Evolutionary conservation across 1,139 yeast species (phyloP), one percentile per base, ranked within the genome.

Genomic region (Blastobotrys apis): DNA sequence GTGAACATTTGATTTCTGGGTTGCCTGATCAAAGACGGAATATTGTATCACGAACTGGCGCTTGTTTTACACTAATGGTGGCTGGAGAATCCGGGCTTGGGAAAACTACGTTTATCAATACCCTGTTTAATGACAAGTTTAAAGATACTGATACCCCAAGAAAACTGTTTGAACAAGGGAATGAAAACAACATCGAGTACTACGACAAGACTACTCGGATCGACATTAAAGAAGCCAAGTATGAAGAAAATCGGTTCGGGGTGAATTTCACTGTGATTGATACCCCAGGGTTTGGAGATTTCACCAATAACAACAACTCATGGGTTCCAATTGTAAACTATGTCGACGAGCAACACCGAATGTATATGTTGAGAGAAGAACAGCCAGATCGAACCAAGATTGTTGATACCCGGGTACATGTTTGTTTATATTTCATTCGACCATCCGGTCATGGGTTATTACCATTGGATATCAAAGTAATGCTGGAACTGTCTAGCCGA

Each of bases 71-170:
- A 35, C 56, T 88, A 53, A 85, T 88, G 95, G 84, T 87, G 22
- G 88, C 87, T 33, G 97, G 97, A 55, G 96, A 87, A 66, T 80
- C 90, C 44, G 96, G 96, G 4, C 70, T 87, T 42, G 97, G 49
- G 32, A 65, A 88, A 64, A 82, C 95, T 13, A 87, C 97, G 0
- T 86, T 87, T 54, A 73, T 88, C 63, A 86, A 87, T 66, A 86
- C 96, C 1, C 68, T 88, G 45, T 86, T 88, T 40, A 59, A 58
- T 41, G 54, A 62, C 53, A 39, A 65, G 72, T 39, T 71, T 77
- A 57, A 77, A 75, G 59, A 73, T 22, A 39, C 45, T 77, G 56
- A 51, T 54, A 60, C 29, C 9, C 5, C 8, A 8, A 44, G 65
- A 62, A 39, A 50, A 49, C 47, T 43, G 35, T 39, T 19, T 32